Evolutionary conservation across 148 eudicot genomes (phyloP), one percentile per base, ranked within the genome.

Genomic region (Rhododendron kiyosumense): DNA sequence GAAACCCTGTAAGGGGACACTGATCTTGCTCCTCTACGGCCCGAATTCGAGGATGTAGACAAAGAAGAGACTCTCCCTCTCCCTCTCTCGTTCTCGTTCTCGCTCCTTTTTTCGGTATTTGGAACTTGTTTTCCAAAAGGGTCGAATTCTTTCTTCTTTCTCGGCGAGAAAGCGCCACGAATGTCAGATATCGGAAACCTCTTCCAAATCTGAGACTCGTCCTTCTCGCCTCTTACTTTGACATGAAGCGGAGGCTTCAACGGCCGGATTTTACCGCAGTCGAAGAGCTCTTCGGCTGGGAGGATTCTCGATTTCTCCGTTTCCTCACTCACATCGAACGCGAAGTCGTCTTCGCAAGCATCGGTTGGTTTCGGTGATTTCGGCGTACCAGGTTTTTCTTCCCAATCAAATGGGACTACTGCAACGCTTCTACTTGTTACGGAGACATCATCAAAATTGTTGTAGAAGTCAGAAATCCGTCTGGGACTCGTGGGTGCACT

Each of bases 401-500:
- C 20, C 76, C 76, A 32, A 1, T 71, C 38, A 32, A 71, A 71
- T 71, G 41, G 41, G 89, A 2, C 87, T 86, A 71, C 49, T 43
- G 78, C 36, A 43, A 28, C 36, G 15, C 34, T 71, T 1, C 41
- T 30, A 3, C 7, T 32, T 30, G 8, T 20, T 26, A 36, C 13
- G 12, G 14, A 54, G 48, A 84, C 80, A 20, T 17, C 61, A 17
- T 84, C 84, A 6, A 67, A 71, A 12, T 79, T 84, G 4, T 46
- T 71, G 43, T 79, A 85, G 18, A 88, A 76, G 13, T 78, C 86
- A 2, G 89, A 84, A 38, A 86, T 28, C 2, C 83, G 87, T 34
- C 85, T 63, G 3, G 96, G 98, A 79, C 89, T 90, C 0, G 91
- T 77, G 0, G 98, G 96, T 71, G 92, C 93, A 48, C 96, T 93